Evolutionary conservation across 345 rosid species (phyloP).

Genomic region (Syzygium jambos): DNA sequence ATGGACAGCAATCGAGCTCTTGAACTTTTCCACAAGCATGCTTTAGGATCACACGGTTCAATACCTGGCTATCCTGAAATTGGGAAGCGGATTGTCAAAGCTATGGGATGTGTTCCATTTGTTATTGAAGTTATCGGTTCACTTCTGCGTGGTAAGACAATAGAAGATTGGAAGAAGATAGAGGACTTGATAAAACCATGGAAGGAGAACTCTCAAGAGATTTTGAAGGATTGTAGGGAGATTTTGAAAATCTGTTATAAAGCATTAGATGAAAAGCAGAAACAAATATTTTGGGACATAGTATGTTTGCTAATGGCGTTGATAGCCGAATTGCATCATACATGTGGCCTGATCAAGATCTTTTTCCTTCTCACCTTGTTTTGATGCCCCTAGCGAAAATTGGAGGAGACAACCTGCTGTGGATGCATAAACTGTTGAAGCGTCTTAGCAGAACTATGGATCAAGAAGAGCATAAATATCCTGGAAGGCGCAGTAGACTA

Average conservation of each 20-base stretch:
- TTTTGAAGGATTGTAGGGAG: accelerated
- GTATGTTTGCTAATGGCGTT: background rate
- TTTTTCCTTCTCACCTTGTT: background rate
- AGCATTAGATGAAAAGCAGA: background rate
- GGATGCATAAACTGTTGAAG: background rate
- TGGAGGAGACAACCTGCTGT: background rate
- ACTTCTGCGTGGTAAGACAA: background rate
- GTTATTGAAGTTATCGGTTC: background rate
- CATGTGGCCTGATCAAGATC: background rate
- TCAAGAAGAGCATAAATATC: background rate
- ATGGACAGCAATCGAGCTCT: background rate
- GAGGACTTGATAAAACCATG: background rate
- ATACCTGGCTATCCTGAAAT: background rate
- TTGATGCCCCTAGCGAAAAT: background rate
- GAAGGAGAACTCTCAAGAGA: background rate
- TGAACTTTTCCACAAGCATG: background rate
- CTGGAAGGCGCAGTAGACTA: background rate
- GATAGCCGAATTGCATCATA: background rate
- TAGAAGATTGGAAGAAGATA: background rate
- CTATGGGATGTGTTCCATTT: background rate
- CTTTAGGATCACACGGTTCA: background rate
- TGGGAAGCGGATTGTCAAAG: background rate
- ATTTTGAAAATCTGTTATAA: too few species aligned
- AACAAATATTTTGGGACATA: background rate
- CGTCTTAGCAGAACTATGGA: background rate